Evolutionary conservation across 768 basidiomycete genomes (phyloP).

Genomic region (Tubosaeta sp.): DNA sequence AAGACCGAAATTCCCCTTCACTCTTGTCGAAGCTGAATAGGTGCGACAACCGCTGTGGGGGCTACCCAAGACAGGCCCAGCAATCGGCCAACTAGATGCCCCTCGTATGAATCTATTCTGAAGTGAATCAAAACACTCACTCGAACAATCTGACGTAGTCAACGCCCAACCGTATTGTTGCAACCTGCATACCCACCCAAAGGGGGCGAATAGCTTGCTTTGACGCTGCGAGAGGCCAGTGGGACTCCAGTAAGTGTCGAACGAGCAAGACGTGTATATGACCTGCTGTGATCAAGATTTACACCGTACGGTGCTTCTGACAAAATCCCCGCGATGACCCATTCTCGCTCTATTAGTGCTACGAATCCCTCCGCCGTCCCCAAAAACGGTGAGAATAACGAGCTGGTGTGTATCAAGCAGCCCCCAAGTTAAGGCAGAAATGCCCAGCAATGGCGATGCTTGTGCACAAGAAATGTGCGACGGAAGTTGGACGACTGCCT

Average conservation of each 20-base stretch:
- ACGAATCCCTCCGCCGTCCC: slow-evolving; percentile 1
- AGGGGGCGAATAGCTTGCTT: slow-evolving; percentile 12
- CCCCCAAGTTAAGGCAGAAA: background rate
- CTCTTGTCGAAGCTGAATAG: slow-evolving; percentile 4
- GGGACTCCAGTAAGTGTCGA: slow-evolving; percentile 20
- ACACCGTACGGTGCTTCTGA: slow-evolving; percentile 19
- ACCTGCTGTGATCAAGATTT: slow-evolving; percentile 24
- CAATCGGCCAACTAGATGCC: slow-evolving; percentile 12
- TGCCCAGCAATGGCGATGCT: background rate
- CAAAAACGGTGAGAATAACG: background rate
- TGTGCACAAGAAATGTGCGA: slow-evolving; percentile 5
- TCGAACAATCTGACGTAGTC: slow-evolving; percentile 1
- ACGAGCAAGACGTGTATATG: slow-evolving; percentile 16
- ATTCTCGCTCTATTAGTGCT: background rate
- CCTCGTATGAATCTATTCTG: slow-evolving; percentile 8
- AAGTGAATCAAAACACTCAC: slow-evolving; percentile 34
- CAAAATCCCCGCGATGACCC: slow-evolving; percentile 9
- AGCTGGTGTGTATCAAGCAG: slow-evolving; percentile 6
- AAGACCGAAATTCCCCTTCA: slow-evolving; percentile 1
- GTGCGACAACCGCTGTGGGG: background rate
- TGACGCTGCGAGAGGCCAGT: slow-evolving; percentile 13
- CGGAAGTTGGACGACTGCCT: background rate
- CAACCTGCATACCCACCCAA: slow-evolving; percentile 1
- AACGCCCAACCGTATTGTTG: background rate
- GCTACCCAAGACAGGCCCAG: background rate